Evolutionary conservation across 495 filamentous ascomycete genomes (phyloP), one percentile per base, ranked within the genome.

Genomic region (Polyplosphaeria fusca): DNA sequence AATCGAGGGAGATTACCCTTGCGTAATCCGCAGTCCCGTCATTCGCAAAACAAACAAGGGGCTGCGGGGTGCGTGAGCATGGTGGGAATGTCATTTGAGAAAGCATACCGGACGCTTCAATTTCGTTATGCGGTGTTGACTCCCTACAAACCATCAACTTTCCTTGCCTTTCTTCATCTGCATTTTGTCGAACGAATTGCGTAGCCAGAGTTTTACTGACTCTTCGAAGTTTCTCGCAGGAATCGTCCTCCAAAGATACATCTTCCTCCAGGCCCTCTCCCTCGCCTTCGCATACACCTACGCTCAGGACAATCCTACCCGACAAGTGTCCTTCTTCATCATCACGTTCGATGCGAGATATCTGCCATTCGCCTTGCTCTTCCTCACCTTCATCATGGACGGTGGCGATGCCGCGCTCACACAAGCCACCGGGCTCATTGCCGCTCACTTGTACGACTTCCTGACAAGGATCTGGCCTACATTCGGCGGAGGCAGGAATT

Each of bases 1-100:
- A 89, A 85, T 75, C 78, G 91, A 95, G 91, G 91, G 79, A 96
- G 88, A 96, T 86, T 79, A 85, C 86, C 89, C 87, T 83, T 85
- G 81, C 82, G 82, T 79, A 79, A 74, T 79, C 76, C 73, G 70
- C 79, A 79, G 79, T 71, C 77, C 82, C 78, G 72, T 84, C 83
- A 87, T 90, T 89, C 85, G 85, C 87, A 88, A 79, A 77, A 82
- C 68, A 67, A 76, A 70, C 72, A 72, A 76, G 47, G 82, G 85
- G 79, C 69, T 83, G 77, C 76, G 76, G 76, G 82, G 78, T 82
- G 82, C 88, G 86, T 79, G 77, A 84, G 86, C 77, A 86, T 87
- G 89, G 88, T 94, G 89, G 90, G 87, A 91, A 76, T 76, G 78
- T 80, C 81, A 65, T 79, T 77, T 89, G 86, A 89, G 88, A 91